phyloP scores from a whole-genome alignment of 2,329 filamentous ascomycete species.

The Chalaropsis thielavioides region DNA sequence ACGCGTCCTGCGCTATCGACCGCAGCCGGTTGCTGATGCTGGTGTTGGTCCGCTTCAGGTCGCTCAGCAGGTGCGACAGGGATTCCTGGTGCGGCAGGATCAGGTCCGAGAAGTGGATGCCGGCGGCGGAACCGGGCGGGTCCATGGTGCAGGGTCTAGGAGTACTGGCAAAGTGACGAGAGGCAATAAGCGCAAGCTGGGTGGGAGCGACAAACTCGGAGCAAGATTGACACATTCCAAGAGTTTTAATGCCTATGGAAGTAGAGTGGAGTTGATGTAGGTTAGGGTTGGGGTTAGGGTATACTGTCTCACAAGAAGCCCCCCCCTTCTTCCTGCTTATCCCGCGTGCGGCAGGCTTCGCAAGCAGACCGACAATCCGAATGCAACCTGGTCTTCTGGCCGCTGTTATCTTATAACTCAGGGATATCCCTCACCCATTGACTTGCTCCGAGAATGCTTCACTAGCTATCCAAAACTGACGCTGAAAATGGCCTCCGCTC shows the following conservation, averaged over 20 bases:
- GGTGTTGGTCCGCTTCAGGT: slow-evolving; percentile 49
- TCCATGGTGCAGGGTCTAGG: no score
- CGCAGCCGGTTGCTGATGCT: slow-evolving; percentile 70
- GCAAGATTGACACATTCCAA: no score
- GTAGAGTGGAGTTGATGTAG: no score
- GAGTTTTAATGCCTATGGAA: no score
- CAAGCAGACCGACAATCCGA: background rate
- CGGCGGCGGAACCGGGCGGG: background rate
- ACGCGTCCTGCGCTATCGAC: slow-evolving; percentile 63
- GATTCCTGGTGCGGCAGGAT: slow-evolving; percentile 44
- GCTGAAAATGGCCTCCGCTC: background rate
- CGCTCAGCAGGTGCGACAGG: slow-evolving; percentile 54
- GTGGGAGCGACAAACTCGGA: no score
- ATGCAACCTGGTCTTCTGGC: background rate
- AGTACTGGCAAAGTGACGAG: no score
- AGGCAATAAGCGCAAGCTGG: no score
- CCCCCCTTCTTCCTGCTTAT: no score
- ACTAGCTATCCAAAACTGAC: background rate
- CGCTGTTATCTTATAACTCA: background rate
- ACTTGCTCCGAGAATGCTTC: background rate
- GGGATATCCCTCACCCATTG: no score
- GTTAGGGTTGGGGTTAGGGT: no score
- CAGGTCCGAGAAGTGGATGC: slow-evolving; percentile 27
- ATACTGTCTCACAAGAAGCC: no score
- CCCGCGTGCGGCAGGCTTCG: no score